A percentile compares a stretch with the other conserved stretches of the same genome.
phyloP scores from a whole-genome alignment of 2,329 filamentous ascomycete genomes.

The Penicillium vulpinum region DNA sequence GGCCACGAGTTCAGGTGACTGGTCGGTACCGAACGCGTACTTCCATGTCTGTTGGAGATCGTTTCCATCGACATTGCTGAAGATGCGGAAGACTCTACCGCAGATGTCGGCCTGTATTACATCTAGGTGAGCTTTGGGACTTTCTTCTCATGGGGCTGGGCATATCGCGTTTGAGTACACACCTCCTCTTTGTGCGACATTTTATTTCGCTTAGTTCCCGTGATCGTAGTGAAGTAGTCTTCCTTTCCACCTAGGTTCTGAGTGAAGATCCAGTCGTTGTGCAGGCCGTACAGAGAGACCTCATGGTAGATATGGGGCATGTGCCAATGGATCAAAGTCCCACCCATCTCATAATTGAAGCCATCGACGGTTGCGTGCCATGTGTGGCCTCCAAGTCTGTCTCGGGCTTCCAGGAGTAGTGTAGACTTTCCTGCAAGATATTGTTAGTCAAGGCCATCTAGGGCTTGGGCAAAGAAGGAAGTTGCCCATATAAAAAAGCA shows the following conservation, averaged over 20 bases:
- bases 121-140: neutral
- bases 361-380: conserved; percentile 41
- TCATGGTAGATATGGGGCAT: conserved; percentile 34
- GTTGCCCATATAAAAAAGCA: neutral
- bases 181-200: neutral
- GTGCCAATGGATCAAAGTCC: conserved; percentile 44
- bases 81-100: neutral
- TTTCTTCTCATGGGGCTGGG: too few species aligned
- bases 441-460: neutral
- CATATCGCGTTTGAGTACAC: neutral
- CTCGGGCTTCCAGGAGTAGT: conserved; percentile 41
- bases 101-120: neutral
- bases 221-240: neutral
- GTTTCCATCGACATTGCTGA: neutral
- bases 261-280: neutral
- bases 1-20: neutral
- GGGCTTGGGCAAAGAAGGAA: neutral
- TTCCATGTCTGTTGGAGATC: neutral
- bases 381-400: conserved; percentile 47
- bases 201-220: neutral
- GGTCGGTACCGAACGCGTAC: neutral
- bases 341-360: conserved; percentile 44
- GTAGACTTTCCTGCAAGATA: neutral
- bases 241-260: neutral
- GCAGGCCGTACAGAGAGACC: conserved; percentile 26